Percentiles rank a stretch among this genome's conserved stretches.
Evolutionary conservation across 2,329 filamentous ascomycete genomes (phyloP).

Genomic region (Fusarium sp.): DNA sequence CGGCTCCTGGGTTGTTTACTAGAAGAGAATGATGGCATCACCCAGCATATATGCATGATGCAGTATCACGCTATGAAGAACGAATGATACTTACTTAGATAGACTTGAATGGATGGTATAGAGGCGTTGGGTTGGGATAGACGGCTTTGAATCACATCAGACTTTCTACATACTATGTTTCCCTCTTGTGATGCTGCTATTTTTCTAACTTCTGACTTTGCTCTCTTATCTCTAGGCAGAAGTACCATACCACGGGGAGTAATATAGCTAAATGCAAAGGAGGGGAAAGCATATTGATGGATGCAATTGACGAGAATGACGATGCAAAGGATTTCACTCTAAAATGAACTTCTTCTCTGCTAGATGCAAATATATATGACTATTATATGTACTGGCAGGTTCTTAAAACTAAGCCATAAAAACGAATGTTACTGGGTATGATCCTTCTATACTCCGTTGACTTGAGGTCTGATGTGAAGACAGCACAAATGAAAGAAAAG

Average conservation of each 20-base stretch:
- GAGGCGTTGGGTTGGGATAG: slow-evolving; percentile 47
- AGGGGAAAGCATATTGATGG: neutral
- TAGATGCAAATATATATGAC: neutral
- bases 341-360: neutral
- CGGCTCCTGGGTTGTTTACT: slow-evolving; percentile 18
- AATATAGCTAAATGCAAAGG: neutral
- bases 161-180: slow-evolving; percentile 20
- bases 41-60: slow-evolving; percentile 13
- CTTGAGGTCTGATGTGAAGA: neutral
- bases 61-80: slow-evolving; percentile 34
- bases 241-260: neutral
- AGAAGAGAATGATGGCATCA: slow-evolving; percentile 17
- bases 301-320: neutral
- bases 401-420: neutral
- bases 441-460: slow-evolving; percentile 19
- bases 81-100: slow-evolving; percentile 33
- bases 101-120: slow-evolving; percentile 41
- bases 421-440: slow-evolving; percentile 27
- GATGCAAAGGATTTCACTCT: neutral
- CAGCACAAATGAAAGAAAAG: neutral
- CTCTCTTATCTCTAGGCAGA: neutral
- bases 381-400: neutral
- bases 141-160: slow-evolving; percentile 40
- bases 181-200: neutral
- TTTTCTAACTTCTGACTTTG: neutral